phyloP scores from a whole-genome alignment of 306 rosid genomes.

The Urtica urens region DNA sequence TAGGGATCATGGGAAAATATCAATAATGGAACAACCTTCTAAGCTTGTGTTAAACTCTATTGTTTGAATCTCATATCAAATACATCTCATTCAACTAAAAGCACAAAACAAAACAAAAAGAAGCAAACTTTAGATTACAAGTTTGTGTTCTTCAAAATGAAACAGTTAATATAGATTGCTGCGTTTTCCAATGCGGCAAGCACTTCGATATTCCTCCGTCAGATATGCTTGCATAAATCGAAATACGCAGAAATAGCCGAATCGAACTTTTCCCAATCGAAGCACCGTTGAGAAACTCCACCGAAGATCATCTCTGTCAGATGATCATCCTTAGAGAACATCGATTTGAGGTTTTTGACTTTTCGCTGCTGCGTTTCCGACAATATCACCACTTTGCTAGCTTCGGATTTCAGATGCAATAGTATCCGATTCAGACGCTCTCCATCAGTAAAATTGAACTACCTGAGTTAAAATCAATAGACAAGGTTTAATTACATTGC shows the following conservation, averaged over 20 bases:
- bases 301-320: constrained; percentile 30
- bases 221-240: constrained; percentile 34
- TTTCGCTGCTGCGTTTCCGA: constrained; percentile 26
- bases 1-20: too few relatives aligned
- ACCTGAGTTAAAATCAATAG: too few relatives aligned
- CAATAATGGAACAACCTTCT: too few relatives aligned
- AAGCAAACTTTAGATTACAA: too few relatives aligned
- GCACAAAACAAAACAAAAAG: too few relatives aligned
- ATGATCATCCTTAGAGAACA: constrained; percentile 32
- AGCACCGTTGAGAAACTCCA: constrained; percentile 14
- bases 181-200: constrained; percentile 50
- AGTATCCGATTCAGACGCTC: constrained; percentile 29
- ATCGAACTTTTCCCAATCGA: constrained; percentile 42
- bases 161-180: constrained; percentile 45
- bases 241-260: constrained; percentile 47
- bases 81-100: too few relatives aligned
- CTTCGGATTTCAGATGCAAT: constrained; percentile 12
- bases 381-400: constrained; percentile 25
- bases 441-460: constrained; percentile 57
- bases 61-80: too few relatives aligned
- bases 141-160: too few relatives aligned
- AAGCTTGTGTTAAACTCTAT: too few relatives aligned
- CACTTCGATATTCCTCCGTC: constrained; percentile 25
- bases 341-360: constrained; percentile 29
- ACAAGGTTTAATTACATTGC: too few relatives aligned